These are phyloP conservation scores for Golubevia sp. DNA, from an alignment of 1,284 basidiomycete species.

Conservation along the genomic window DNA sequence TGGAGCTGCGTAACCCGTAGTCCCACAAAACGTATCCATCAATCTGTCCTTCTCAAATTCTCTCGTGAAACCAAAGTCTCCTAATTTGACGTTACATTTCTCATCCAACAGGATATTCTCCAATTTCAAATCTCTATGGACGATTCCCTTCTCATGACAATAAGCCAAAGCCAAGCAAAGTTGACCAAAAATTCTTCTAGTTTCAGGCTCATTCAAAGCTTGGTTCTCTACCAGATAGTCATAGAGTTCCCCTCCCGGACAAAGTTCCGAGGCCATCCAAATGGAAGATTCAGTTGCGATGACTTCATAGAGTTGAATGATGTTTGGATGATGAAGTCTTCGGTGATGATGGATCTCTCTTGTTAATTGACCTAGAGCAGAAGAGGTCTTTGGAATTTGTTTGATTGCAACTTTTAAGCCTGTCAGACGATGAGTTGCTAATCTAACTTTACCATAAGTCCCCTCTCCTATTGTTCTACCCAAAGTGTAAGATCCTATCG, in stretches of 20 bases:
- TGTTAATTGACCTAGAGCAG: constrained; percentile 71
- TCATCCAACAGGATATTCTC: constrained; percentile 64
- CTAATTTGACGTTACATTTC: constrained; percentile 67
- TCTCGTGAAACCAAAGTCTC: constrained; percentile 94
- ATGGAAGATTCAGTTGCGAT: constrained; percentile 93
- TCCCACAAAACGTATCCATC: constrained; percentile 96
- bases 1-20: constrained; percentile 90
- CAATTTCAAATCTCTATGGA: constrained; percentile 67
- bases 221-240: constrained; percentile 64
- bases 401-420: constrained; percentile 85
- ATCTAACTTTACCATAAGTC: constrained; percentile 63
- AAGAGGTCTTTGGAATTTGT: constrained; percentile 80
- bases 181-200: constrained; percentile 62
- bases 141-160: constrained; percentile 62
- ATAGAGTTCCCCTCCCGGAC: constrained; percentile 76
- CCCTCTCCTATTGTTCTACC: constrained; percentile 96
- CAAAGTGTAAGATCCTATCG: constrained; percentile 92
- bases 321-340: constrained; percentile 88
- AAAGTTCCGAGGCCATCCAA: constrained; percentile 97
- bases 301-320: constrained; percentile 95
- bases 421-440: constrained; percentile 47
- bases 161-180: constrained; percentile 63
- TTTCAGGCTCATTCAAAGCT: constrained; percentile 54
- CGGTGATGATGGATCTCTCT: constrained; percentile 98
- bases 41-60: constrained; percentile 83